A percentile compares a stretch with the other conserved stretches of the same genome.
phyloP scores from a whole-genome alignment of 2,329 filamentous ascomycete species.

The Lasiodiplodia sp. region DNA sequence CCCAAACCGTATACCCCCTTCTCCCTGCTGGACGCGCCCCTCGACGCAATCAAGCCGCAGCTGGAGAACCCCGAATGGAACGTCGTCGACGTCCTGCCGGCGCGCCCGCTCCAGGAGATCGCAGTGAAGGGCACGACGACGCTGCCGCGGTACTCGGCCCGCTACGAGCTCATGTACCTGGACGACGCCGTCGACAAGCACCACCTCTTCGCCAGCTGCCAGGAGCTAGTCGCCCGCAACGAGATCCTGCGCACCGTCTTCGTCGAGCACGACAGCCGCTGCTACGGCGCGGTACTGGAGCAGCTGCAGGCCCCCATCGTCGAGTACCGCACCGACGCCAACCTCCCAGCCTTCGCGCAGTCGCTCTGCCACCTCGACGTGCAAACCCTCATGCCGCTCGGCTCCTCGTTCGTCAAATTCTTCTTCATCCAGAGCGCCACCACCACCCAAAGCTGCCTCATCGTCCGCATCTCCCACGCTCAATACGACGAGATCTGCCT shows the following conservation, averaged over 20 bases:
- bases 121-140: constrained; percentile 66
- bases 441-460: too few relatives aligned
- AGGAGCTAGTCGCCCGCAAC: constrained; percentile 65
- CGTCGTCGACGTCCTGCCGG: constrained; percentile 64
- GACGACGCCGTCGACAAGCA: constrained; percentile 58
- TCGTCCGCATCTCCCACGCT: constrained; percentile 45
- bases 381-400: constrained; percentile 58
- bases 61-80: constrained; percentile 60
- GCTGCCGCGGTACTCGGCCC: constrained; percentile 66
- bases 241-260: constrained; percentile 73
- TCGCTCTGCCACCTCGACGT: constrained; percentile 65
- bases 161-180: constrained; percentile 71
- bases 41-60: constrained; percentile 57
- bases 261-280: constrained; percentile 57
- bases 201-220: constrained; percentile 60
- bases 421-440: constrained; percentile 51
- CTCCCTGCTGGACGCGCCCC: constrained; percentile 52
- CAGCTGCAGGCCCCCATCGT: constrained; percentile 60
- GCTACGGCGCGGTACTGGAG: constrained; percentile 66
- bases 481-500: constrained; percentile 49
- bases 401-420: constrained; percentile 64
- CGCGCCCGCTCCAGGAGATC: constrained; percentile 65
- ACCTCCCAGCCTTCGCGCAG: constrained; percentile 61
- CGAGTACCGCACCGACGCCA: constrained; percentile 51
- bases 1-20: constrained; percentile 54